phyloP scores from a whole-genome alignment of 306 rosid species.

The Trifolium subterraneum region DNA sequence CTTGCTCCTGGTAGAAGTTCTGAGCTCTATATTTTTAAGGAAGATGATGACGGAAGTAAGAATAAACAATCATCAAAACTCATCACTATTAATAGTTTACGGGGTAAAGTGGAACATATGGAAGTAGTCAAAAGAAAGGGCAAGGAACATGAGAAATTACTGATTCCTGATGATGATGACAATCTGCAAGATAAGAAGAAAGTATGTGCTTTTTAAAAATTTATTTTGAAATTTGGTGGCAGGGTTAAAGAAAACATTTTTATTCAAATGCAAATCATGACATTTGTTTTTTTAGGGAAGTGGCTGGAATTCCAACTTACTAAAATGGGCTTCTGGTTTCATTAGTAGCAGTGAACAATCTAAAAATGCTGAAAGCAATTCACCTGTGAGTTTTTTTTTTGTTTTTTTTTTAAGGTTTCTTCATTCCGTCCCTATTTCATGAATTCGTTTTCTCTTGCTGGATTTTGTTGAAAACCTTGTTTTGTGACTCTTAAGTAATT shows the following conservation, averaged over 20 bases:
- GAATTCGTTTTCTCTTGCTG: conserved; percentile 23
- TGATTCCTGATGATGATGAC: conserved; percentile 65
- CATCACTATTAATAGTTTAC: conserved; percentile 77
- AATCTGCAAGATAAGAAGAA: conserved; percentile 52
- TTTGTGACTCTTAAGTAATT: neutral
- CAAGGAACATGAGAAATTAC: conserved; percentile 84
- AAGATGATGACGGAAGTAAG: conserved; percentile 61
- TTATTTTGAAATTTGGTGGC: conserved; percentile 22
- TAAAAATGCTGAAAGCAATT: conserved; percentile 60
- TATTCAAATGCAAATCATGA: conserved; percentile 30
- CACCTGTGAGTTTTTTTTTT: conserved; percentile 55
- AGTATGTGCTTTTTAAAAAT: conserved; percentile 58
- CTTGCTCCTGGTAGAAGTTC: conserved; percentile 99
- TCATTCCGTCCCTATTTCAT: conserved; percentile 30
- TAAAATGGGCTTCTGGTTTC: conserved; percentile 96
- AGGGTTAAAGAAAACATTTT: neutral
- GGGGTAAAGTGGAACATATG: conserved; percentile 94
- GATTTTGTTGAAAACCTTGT: conserved; percentile 19
- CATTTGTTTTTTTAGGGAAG: conserved; percentile 58
- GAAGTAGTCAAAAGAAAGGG: conserved; percentile 91
- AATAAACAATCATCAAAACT: conserved; percentile 69
- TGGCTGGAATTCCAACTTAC: conserved; percentile 84
- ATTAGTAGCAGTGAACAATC: conserved; percentile 69
- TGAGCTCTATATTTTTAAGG: conserved; percentile 84
- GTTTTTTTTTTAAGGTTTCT: neutral